Base-by-base conservation (phyloP, 768 basidiomycete species). In the Candolleomyces eurysporus region DNA sequence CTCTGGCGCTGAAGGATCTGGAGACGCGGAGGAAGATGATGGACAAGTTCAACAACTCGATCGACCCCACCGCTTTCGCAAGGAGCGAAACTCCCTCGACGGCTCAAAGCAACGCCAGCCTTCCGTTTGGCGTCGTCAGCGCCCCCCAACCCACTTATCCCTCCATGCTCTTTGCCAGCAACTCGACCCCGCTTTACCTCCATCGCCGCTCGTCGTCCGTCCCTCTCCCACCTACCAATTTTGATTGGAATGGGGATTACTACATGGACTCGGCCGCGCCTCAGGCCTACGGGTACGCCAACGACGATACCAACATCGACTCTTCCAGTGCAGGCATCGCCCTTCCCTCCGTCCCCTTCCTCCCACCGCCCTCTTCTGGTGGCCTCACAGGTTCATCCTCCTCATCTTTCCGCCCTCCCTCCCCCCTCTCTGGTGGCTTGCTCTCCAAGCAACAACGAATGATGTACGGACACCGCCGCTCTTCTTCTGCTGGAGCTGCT, bases 181-280 rank as follows among this genome's bases (percentile, higher is more conserved):
- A 54, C 11, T 63, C 61, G 7, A 65, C 63, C 4, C 62, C 65
- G 0, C 59, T 73, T 36, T 78, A 77, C 65, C 73, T 73, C 10
- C 79, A 77, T 16, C 83, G 87, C 58, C 80, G 87, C 0, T 78
- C 86, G 1, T 89, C 87, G 0, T 87, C 86, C 0, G 87, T 87
- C 0, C 88, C 87, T 0, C 81, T 87, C 10, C 84, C 82, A 3
- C 80, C 79, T 46, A 57, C 39, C 59, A 30, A 43, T 42, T 54
- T 46, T 50, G 36, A 54, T 42, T 26, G 22, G 48, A 19, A 17
- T 4, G 36, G 32, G 36, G 58, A 60, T 31, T 58, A 22, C 32
- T 39, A 30, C 10, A 36, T 53, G 48, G 43, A 32, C 14, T 21
- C 58, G 26, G 26, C 26, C 14, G 48, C 58, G 16, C 16, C 49